These are phyloP conservation scores for Pichia scutulata DNA, from an alignment of 805 yeast genomes.

Conservation along the genomic window DNA sequence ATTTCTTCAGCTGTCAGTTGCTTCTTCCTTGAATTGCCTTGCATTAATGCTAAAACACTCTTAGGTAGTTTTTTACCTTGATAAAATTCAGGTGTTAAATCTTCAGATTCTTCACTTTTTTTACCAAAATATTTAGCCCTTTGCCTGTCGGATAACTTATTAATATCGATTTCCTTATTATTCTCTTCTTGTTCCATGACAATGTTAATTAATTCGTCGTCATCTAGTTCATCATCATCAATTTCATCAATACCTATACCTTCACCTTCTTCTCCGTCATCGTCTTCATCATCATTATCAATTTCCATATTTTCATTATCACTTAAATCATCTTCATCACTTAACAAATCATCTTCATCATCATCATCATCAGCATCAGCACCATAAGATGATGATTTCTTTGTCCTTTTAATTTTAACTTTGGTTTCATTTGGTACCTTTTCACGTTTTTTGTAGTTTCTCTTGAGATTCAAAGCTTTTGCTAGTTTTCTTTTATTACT, in stretches of 20 bases:
- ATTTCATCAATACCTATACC: constrained; percentile 5
- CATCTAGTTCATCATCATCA: constrained; percentile 4
- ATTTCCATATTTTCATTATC: constrained; percentile 6
- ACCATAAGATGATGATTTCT: background rate
- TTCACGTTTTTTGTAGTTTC: constrained; percentile 1
- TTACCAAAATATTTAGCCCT: constrained; percentile 36
- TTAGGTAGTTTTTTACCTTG: constrained; percentile 14
- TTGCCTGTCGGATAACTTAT: constrained; percentile 48
- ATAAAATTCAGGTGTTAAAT: constrained; percentile 1
- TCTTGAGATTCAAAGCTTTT: background rate
- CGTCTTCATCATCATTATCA: background rate
- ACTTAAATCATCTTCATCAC: constrained; percentile 5
- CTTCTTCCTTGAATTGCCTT: constrained; percentile 40
- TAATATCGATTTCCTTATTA: constrained; percentile 17
- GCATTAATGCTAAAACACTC: constrained; percentile 30
- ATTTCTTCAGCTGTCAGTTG: constrained; percentile 77
- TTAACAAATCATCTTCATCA: background rate
- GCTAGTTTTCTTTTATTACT: background rate
- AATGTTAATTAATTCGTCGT: constrained; percentile 22
- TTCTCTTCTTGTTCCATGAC: constrained; percentile 8
- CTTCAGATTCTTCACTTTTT: constrained; percentile 17
- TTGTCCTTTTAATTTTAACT: background rate
- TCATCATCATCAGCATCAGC: constrained; percentile 2
- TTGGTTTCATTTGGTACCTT: constrained; percentile 1
- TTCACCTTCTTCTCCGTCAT: constrained; percentile 10